Conservation (phyloP, 345 rosid genomes). For the Erysimum cheiranthoides region DNA sequence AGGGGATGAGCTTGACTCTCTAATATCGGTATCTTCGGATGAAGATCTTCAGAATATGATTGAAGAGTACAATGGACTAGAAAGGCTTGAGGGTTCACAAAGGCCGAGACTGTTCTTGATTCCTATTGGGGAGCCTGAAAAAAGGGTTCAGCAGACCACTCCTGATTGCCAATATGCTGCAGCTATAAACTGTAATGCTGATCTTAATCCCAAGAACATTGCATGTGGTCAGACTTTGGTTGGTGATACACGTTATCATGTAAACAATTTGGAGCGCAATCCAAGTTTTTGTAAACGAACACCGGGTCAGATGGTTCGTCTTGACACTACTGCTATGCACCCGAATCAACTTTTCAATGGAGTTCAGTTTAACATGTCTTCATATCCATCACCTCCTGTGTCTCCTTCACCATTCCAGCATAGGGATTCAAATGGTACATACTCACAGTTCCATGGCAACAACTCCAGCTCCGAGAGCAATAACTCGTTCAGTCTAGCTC, state of each 20-base stretch:
- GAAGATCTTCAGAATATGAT: conserved; percentile 77
- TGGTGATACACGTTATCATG: conserved; percentile 51
- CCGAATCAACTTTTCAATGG: conserved; percentile 44
- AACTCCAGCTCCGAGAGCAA: conserved; percentile 60
- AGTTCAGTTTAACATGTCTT: conserved; percentile 46
- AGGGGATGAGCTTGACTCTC: conserved; percentile 71
- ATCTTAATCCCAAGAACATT: conserved; percentile 47
- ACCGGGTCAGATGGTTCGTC: conserved; percentile 43
- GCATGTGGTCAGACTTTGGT: conserved; percentile 42
- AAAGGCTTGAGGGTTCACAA: conserved; percentile 59
- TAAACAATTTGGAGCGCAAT: conserved; percentile 37
- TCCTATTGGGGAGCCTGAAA: conserved; percentile 60
- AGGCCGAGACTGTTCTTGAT: conserved; percentile 65
- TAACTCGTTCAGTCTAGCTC: conserved; percentile 55
- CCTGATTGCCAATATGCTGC: conserved; percentile 56
- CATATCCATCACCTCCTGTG: conserved; percentile 52
- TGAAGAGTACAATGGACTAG: conserved; percentile 65
- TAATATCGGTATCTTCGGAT: conserved; percentile 68
- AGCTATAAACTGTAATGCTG: conserved; percentile 56
- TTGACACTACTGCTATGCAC: conserved; percentile 48
- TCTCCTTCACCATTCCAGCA: conserved; percentile 54
- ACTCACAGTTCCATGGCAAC: conserved; percentile 44
- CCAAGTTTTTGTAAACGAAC: conserved; percentile 42
- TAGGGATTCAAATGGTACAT: conserved; percentile 49
- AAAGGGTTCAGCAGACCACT: conserved; percentile 46